Evolutionary conservation across 306 rosid species (phyloP).

Genomic region (Fragaria ananassa): DNA sequence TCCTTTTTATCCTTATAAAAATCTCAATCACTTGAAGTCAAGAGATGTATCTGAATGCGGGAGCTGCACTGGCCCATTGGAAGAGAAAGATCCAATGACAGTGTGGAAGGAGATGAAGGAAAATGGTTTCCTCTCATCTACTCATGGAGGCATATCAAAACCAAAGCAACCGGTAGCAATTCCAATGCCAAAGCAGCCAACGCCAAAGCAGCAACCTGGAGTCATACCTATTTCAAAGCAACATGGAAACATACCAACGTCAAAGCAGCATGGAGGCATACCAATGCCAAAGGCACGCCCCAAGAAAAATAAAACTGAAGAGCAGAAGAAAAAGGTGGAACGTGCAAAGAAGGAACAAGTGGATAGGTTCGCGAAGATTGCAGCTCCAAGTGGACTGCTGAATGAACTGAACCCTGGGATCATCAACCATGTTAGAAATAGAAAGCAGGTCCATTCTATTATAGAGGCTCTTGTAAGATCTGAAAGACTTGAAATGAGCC

Average conservation of each 20-base stretch:
- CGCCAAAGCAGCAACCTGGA: constrained; percentile 46
- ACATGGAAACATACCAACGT: constrained; percentile 8
- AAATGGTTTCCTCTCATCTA: constrained; percentile 80
- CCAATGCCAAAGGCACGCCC: constrained; percentile 81
- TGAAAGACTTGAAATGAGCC: constrained; percentile 54
- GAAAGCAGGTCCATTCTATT: constrained; percentile 88
- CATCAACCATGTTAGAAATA: constrained; percentile 93
- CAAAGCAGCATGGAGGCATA: constrained; percentile 60
- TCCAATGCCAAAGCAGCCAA: constrained; percentile 26
- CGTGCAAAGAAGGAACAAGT: constrained; percentile 85
- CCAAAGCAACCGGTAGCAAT: constrained; percentile 54
- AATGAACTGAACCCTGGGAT: constrained; percentile 95
- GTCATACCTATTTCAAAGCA: constrained; percentile 62
- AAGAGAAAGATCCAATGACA: constrained; percentile 62
- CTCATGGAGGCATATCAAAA: constrained; percentile 77
- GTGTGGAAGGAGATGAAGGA: constrained; percentile 88
- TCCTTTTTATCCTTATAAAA: constrained; percentile 33
- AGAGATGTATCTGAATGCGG: constrained; percentile 71
- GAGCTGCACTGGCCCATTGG: constrained; percentile 65
- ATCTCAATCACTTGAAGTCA: constrained; percentile 38
- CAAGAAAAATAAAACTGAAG: constrained; percentile 64
- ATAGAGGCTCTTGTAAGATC: constrained; percentile 85
- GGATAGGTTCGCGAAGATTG: constrained; percentile 73
- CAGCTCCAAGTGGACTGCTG: constrained; percentile 97
- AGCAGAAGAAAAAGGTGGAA: constrained; percentile 69